Conservation (phyloP, 2,329 filamentous ascomycete species). For the Raffaelea albimanens region DNA sequence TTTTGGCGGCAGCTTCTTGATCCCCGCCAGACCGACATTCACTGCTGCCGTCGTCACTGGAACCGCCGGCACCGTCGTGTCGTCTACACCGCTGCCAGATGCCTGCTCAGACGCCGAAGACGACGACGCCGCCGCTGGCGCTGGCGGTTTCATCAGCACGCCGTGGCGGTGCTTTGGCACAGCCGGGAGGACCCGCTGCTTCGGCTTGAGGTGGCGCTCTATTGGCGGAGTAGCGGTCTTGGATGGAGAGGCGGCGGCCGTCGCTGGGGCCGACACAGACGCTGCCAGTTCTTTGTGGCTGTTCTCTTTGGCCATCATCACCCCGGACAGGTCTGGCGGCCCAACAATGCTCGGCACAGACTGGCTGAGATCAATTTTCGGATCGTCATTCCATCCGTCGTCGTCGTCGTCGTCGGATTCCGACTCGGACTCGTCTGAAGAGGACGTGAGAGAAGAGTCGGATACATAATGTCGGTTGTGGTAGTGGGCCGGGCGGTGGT, state of each 20-base stretch:
- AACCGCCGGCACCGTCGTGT: background rate
- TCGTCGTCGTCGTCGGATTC: background rate
- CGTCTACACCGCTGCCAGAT: background rate
- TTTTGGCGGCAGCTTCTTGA: constrained; percentile 16
- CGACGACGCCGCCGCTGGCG: constrained; percentile 2
- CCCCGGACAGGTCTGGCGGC: too few relatives aligned
- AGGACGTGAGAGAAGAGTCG: too few relatives aligned
- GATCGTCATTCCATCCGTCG: background rate
- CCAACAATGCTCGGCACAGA: too few relatives aligned
- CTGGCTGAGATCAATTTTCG: too few relatives aligned
- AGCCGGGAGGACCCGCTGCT: constrained; percentile 38
- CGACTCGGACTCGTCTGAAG: too few relatives aligned
- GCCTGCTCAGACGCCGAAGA: constrained; percentile 1
- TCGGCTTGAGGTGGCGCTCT: constrained; percentile 19
- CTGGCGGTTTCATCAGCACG: constrained; percentile 24
- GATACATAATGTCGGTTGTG: background rate
- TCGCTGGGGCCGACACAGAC: too few relatives aligned
- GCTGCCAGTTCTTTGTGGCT: too few relatives aligned
- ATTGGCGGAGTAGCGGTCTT: background rate
- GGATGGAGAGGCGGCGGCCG: background rate
- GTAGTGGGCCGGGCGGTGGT: background rate
- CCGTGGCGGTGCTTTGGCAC: constrained; percentile 50
- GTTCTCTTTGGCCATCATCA: too few relatives aligned
- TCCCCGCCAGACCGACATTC: background rate
- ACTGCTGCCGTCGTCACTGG: background rate